Base-by-base conservation (phyloP, 202 grass and related monocot species). In the Elaeis oleifera region DNA sequence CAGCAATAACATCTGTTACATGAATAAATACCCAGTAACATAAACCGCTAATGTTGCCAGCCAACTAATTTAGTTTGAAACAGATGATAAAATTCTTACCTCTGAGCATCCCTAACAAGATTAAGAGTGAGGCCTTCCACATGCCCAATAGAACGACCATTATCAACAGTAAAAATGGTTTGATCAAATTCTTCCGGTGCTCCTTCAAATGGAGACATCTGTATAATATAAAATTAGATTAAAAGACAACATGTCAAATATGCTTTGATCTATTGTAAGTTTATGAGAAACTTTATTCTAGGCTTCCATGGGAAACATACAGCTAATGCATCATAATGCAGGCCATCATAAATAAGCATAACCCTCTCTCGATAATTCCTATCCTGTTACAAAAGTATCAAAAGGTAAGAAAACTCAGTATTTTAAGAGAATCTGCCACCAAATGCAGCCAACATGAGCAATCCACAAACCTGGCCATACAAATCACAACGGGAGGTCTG, bases 181-280 rank as follows among this genome's bases (percentile, higher is more conserved):
- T 89, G 92, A 75, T 97, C 92, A 70, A 91, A 97, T 63, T 92
- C 92, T 79, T 97, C 92, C 9, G 92, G 79, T 63, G 92, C 88
- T 63, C 68, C 76, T 58, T 97, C 88, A 89, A 71, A 72, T 65
- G 92, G 92, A 22, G 92, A 83, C 84, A 89, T 79, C 92, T 97
- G 81, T 29, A 19, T 67, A 67, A 14, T 69, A 50, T 25, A 5
- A 54, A 18, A 59, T 31, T 24, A 69, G 64, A 67, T 39, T 57
- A 68, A 17, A 5, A 23, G 2, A 15, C 4, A 3, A 8, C 5
- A 56, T 5, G 9, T 23, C 3, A 21, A 44, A 44, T 11, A 44
- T 44, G 36, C 36, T 44, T 44, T 44, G 36, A 44, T 44, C 36
- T 13, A 44, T 44, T 3, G 11, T 13, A 44, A 44, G 36, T 44